phyloP scores from a whole-genome alignment of 257 asterid species.

The Solanum paucissectum region DNA sequence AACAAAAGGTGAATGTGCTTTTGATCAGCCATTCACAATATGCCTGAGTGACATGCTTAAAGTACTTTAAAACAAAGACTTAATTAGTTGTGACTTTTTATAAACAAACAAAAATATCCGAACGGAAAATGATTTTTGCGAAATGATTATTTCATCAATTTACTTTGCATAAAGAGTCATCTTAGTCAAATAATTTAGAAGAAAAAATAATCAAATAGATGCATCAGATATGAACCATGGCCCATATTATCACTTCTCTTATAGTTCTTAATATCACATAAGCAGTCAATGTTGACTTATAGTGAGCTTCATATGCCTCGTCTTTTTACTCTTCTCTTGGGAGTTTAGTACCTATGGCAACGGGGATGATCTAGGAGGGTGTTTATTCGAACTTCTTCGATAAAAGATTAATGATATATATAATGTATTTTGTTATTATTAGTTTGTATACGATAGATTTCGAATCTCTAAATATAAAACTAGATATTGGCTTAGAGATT shows the following conservation, averaged over 20 bases:
- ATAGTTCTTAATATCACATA: background rate
- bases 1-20: background rate
- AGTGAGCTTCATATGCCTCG: background rate
- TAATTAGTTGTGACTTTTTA: background rate
- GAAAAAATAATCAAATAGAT: background rate
- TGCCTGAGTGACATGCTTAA: background rate
- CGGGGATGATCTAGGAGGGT: background rate
- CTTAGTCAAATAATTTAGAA: background rate
- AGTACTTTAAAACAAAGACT: background rate
- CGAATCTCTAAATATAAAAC: rapidly evolving
- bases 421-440: no score
- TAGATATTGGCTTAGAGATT: no score
- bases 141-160: background rate
- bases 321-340: background rate
- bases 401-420: no score
- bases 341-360: background rate
- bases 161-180: background rate
- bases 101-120: background rate
- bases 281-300: background rate
- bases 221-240: background rate
- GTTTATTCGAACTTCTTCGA: background rate
- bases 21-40: background rate
- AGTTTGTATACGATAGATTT: no score
- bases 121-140: background rate
- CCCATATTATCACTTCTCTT: background rate